Evolutionary conservation across 306 rosid genomes (phyloP).

Genomic region (Mimosa pudica): DNA sequence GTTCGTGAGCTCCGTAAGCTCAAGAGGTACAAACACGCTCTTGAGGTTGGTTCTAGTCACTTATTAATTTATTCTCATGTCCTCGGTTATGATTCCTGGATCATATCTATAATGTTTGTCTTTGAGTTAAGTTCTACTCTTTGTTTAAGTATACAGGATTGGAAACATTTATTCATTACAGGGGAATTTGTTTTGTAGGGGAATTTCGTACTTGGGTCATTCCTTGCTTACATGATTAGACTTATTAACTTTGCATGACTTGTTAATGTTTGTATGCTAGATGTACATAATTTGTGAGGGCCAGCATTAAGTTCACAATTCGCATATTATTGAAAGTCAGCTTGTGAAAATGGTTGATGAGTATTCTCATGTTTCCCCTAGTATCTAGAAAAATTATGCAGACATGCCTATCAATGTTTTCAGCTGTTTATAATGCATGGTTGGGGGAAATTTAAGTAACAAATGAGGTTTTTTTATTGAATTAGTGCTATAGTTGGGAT

Average conservation of each 20-base stretch:
- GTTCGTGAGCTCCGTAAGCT: slow-evolving; percentile 87
- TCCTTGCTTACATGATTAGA: not conserved
- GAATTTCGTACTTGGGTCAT: not conserved
- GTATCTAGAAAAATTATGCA: slow-evolving; percentile 7
- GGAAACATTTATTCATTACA: not conserved
- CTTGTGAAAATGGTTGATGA: slow-evolving; percentile 16
- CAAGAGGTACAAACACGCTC: slow-evolving; percentile 86
- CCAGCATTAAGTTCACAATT: not conserved
- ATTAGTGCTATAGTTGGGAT: not conserved
- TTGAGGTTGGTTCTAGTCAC: slow-evolving; percentile 59
- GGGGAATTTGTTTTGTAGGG: not conserved
- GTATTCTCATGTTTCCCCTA: not conserved
- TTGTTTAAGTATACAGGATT: not conserved
- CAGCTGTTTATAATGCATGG: not conserved
- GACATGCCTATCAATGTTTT: slow-evolving; percentile 6
- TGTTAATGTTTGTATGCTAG: not conserved
- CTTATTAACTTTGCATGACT: not conserved
- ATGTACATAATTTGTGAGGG: not conserved
- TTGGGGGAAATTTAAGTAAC: slow-evolving; percentile 11
- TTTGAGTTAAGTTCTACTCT: not conserved
- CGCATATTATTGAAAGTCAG: not conserved
- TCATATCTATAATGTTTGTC: not conserved
- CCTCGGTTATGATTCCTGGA: not conserved
- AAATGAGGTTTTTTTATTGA: slow-evolving; percentile 1
- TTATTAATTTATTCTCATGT: not conserved